A percentile compares a stretch with the other conserved stretches of the same genome.
Conservation (phyloP, 73 alveolate genomes). For the Tetrahymena borealis region DNA sequence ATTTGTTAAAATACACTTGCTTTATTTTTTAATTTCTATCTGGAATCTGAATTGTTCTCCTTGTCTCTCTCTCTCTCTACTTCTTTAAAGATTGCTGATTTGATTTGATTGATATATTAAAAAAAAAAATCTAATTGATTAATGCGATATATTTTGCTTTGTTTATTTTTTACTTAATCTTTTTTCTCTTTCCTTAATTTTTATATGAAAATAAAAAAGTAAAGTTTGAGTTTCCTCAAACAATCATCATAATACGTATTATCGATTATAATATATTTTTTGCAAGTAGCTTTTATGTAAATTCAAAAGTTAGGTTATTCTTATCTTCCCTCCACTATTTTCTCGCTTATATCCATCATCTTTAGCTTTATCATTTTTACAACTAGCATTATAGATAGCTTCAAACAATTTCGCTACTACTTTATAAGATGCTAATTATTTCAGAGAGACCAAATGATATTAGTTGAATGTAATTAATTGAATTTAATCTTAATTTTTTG, state of each 20-base stretch:
- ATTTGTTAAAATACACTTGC: too few relatives aligned
- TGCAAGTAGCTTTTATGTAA: neutral
- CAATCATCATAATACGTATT: neutral
- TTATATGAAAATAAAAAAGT: neutral
- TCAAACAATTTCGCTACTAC: too few relatives aligned
- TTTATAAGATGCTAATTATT: too few relatives aligned
- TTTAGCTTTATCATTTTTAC: neutral
- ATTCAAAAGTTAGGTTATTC: neutral
- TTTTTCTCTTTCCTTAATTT: neutral
- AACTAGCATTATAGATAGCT: too few relatives aligned
- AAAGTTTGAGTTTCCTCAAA: neutral
- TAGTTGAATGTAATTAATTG: too few relatives aligned
- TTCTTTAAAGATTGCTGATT: neutral
- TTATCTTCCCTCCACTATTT: neutral
- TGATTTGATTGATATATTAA: neutral
- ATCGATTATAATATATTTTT: neutral
- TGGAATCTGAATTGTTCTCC: neutral
- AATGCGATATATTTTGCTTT: neutral
- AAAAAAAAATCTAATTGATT: neutral
- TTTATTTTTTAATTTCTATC: neutral
- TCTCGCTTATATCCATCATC: neutral
- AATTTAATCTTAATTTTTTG: too few relatives aligned
- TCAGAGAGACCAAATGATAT: too few relatives aligned
- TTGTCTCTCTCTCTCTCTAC: neutral
- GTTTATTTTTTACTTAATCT: too few relatives aligned